These are phyloP conservation scores for Sugiyamaella neomexicana DNA, from an alignment of 1,139 yeast genomes.

Conservation along the genomic window DNA sequence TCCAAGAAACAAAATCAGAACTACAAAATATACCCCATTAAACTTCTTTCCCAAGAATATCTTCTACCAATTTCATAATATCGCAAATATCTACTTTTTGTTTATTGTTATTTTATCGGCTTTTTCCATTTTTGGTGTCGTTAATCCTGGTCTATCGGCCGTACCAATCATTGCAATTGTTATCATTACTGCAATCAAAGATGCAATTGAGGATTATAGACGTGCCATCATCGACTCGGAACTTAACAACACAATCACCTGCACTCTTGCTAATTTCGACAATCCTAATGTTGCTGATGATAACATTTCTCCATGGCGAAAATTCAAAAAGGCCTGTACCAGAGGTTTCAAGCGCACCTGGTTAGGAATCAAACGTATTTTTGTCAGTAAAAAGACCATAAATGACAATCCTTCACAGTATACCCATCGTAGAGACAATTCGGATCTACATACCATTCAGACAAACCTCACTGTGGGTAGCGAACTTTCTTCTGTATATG, in stretches of 20 bases:
- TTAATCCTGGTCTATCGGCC: constrained; percentile 85
- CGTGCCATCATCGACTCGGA: constrained; percentile 79
- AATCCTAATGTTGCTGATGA: constrained; percentile 77
- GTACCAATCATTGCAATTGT: constrained; percentile 96
- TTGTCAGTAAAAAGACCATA: constrained; percentile 5
- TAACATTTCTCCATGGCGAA: constrained; percentile 63
- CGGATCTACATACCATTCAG: constrained; percentile 9
- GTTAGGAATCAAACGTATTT: not conserved
- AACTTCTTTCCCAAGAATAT: constrained; percentile 84
- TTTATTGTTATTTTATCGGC: constrained; percentile 65
- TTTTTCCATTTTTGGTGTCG: constrained; percentile 88
- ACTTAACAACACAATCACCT: constrained; percentile 83
- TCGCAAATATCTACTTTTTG: constrained; percentile 83
- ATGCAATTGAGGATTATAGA: constrained; percentile 91
- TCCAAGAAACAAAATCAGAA: constrained; percentile 84
- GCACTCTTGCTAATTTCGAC: constrained; percentile 63
- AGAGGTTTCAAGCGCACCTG: constrained; percentile 24
- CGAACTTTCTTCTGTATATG: constrained; percentile 23
- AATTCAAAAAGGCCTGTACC: constrained; percentile 53
- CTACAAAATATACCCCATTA: constrained; percentile 88
- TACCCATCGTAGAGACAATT: not conserved
- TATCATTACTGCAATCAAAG: constrained; percentile 83
- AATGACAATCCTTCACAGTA: not conserved
- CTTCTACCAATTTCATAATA: constrained; percentile 71
- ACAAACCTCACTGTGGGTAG: constrained; percentile 7